A percentile compares a stretch with the other conserved stretches of the same genome.
Conservation (phyloP, 495 filamentous ascomycete species). For the Amorphotheca resinae region DNA sequence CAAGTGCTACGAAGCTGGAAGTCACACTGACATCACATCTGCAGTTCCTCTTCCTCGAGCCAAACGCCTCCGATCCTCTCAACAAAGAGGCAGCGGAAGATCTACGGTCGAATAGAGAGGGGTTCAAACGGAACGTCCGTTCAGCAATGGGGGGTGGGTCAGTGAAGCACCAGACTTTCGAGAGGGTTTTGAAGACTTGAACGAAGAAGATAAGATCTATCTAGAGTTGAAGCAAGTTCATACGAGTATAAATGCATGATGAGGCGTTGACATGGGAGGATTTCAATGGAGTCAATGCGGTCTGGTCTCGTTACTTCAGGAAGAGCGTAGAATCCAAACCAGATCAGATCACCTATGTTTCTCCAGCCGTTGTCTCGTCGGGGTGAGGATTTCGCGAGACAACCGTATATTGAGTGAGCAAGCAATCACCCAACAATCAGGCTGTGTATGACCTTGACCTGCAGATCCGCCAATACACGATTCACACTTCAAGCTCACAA, state of each 20-base stretch:
- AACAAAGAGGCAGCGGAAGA: conserved; percentile 98
- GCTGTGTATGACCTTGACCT: too few species aligned
- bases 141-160: conserved; percentile 66
- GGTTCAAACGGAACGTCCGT: conserved; percentile 84
- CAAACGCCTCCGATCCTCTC: conserved; percentile 90
- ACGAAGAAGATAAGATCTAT: conserved; percentile 4
- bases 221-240: conserved; percentile 13
- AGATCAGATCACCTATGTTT: neutral
- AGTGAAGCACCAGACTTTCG: conserved; percentile 61
- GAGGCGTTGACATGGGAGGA: conserved; percentile 13
- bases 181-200: conserved; percentile 49
- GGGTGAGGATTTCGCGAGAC: too few species aligned
- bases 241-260: conserved; percentile 17
- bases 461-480: too few species aligned
- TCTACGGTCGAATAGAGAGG: conserved; percentile 67
- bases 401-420: too few species aligned
- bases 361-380: too few species aligned
- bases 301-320: conserved; percentile 12
- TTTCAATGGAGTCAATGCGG: conserved; percentile 13
- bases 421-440: too few species aligned
- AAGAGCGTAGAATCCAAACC: conserved; percentile 11
- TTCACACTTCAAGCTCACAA: too few species aligned
- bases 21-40: neutral
- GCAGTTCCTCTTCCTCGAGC: conserved; percentile 93
- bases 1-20: neutral